These are phyloP conservation scores for Rubus idaeus DNA, from an alignment of 306 rosid genomes.

Conservation along the genomic window DNA sequence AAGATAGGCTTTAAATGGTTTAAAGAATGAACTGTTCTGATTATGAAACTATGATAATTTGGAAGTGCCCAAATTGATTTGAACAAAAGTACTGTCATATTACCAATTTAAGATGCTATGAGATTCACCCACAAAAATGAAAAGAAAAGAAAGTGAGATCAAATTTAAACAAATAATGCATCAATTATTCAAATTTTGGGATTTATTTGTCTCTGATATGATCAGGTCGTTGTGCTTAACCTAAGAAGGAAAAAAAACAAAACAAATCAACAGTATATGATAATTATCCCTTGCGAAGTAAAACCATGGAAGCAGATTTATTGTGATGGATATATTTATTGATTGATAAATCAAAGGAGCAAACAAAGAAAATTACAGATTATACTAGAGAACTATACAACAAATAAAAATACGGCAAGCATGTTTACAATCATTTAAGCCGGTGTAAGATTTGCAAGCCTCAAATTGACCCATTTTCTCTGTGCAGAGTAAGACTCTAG, in stretches of 20 bases:
- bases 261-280: not conserved
- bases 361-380: not conserved
- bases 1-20: too few relatives aligned
- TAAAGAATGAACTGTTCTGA: too few relatives aligned
- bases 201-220: not conserved
- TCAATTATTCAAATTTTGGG: not conserved
- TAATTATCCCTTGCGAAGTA: not conserved
- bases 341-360: too few relatives aligned
- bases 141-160: not conserved
- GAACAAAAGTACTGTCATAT: too few relatives aligned
- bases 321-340: not conserved
- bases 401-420: not conserved
- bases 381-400: conserved; percentile 3
- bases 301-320: not conserved
- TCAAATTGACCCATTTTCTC: not conserved
- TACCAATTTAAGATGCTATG: not conserved
- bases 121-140: not conserved
- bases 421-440: not conserved
- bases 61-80: too few relatives aligned
- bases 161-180: not conserved
- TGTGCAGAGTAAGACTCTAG: not conserved
- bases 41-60: too few relatives aligned
- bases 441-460: conserved; percentile 3
- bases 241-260: too few relatives aligned
- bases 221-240: not conserved